Percentiles rank a stretch among this genome's conserved stretches.
Evolutionary conservation across 2,329 filamentous ascomycete species (phyloP).

Genomic region (Cytospora piceae): DNA sequence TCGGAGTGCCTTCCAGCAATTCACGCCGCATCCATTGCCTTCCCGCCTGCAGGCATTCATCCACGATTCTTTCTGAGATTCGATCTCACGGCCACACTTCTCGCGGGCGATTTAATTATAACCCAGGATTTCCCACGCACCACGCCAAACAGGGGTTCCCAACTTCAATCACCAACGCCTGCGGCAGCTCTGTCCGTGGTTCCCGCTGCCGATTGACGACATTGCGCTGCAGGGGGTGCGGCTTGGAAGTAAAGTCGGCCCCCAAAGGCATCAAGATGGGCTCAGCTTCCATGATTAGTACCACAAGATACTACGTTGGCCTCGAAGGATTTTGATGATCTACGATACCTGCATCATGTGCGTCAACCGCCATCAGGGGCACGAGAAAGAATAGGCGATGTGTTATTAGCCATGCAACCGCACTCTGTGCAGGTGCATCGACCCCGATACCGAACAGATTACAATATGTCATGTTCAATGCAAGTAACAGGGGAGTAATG

Average conservation of each 20-base stretch:
- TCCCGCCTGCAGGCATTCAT: neutral
- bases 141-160: conserved; percentile 19
- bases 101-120: neutral
- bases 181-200: conserved; percentile 9
- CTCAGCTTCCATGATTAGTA: conserved; percentile 25
- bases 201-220: conserved; percentile 25
- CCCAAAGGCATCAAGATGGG: conserved; percentile 23
- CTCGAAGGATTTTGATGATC: conserved; percentile 29
- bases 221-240: conserved; percentile 20
- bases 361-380: conserved; percentile 16
- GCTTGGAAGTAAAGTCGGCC: conserved; percentile 11
- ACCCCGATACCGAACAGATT: neutral
- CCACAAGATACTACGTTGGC: conserved; percentile 18
- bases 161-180: neutral
- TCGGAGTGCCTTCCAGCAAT: neutral
- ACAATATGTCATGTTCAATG: neutral
- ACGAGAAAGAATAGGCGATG: conserved; percentile 15
- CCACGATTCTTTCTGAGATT: neutral
- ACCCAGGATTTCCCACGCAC: neutral
- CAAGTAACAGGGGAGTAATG: neutral
- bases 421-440: conserved; percentile 19
- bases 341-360: conserved; percentile 28
- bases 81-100: neutral
- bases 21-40: neutral
- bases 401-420: conserved; percentile 7